phyloP scores from a whole-genome alignment of 2,329 filamentous ascomycete species.

The Talaromyces funiculosus region DNA sequence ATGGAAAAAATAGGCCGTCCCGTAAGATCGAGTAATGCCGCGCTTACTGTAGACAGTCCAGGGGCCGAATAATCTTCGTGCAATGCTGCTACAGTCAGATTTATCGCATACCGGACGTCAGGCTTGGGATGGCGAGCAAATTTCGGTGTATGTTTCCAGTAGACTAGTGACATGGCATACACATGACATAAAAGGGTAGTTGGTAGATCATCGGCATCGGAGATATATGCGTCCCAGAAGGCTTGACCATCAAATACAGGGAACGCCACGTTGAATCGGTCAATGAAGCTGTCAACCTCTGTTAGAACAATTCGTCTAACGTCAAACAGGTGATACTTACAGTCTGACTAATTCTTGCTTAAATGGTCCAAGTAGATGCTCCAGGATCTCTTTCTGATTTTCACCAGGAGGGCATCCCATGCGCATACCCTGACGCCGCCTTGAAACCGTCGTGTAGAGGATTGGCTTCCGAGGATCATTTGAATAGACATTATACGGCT shows the following conservation, averaged over 20 bases:
- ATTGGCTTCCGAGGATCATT: constrained; percentile 44
- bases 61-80: constrained; percentile 57
- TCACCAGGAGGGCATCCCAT: constrained; percentile 39
- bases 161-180: constrained; percentile 54
- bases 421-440: constrained; percentile 44
- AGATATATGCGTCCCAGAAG: constrained; percentile 48
- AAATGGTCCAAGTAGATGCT: constrained; percentile 55
- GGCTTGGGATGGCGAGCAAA: constrained; percentile 47
- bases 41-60: constrained; percentile 53
- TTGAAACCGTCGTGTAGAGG: constrained; percentile 46
- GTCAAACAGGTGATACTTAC: too few species aligned
- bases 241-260: constrained; percentile 54
- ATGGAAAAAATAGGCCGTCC: constrained; percentile 57
- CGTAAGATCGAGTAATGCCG: constrained; percentile 54
- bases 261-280: constrained; percentile 55
- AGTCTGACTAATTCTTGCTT: constrained; percentile 47
- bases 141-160: constrained; percentile 49
- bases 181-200: constrained; percentile 53
- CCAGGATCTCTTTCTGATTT: constrained; percentile 52
- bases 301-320: constrained; percentile 3
- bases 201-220: constrained; percentile 45
- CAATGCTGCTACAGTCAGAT: constrained; percentile 55
- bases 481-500: constrained; percentile 48
- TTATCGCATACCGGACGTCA: constrained; percentile 58
- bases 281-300: constrained; percentile 45